Base-by-base conservation (phyloP, 1,139 yeast genomes). In the Candida tunisiensis region DNA sequence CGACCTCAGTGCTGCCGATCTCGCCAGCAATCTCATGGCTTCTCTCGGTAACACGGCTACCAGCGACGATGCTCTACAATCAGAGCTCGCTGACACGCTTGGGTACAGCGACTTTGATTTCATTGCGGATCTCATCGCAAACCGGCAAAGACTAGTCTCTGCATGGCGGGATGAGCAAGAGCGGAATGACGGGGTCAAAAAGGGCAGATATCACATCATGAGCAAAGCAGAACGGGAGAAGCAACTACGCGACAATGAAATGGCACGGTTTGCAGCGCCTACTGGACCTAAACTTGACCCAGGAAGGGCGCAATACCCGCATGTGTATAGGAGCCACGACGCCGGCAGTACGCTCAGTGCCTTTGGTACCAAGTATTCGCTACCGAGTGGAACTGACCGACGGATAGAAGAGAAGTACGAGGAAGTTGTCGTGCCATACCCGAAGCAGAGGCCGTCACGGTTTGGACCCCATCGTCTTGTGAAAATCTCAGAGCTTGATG, bases 81-180 rank as follows among this genome's bases (percentile, higher is more conserved):
- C 75, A 6, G 47, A 62, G 1, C 51, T 88, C 21, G 72, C 80
- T 36, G 94, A 83, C 44, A 60, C 79, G 7, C 51, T 88, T 4
- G 96, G 98, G 0, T 77, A 72, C 40, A 94, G 82, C 20, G 77
- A 82, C 42, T 64, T 88, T 34, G 93, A 82, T 29, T 51, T 83
- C 28, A 77, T 83, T 7, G 61, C 83, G 1, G 67, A 64, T 28
- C 53, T 88, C 10, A 48, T 85, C 3, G 69, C 69, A 32, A 57
- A 71, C 30, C 64, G 69, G 38, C 41, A 27, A 10, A 25, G 24
- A 19, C 29, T 32, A 16, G 21, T 13, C 10, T 11, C 12, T 16
- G 21, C 25, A 21, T 26, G 23, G 21, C 15, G 20, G 12, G 13
- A 16, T 9, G 13, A 6, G 13, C 22, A 17, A 18, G 13, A 16